Conservation (phyloP, 768 basidiomycete genomes). For the Sarcomyxa edulis region DNA sequence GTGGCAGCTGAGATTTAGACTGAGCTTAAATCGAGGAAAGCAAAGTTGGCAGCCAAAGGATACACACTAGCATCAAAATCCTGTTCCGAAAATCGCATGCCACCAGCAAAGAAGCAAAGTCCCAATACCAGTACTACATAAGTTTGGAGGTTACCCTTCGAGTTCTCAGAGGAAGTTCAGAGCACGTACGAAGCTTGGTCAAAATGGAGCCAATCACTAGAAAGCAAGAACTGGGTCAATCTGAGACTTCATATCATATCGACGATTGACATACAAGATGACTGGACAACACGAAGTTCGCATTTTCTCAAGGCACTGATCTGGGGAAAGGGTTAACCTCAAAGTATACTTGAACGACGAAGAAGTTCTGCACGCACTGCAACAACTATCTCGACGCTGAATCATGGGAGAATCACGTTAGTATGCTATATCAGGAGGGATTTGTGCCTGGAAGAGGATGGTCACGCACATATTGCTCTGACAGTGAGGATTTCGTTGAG, state of each 20-base stretch:
- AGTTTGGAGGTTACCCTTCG: not conserved
- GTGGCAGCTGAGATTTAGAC: conserved; percentile 45
- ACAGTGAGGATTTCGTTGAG: conserved; percentile 5
- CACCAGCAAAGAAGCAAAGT: conserved; percentile 82
- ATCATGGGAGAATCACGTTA: conserved; percentile 2
- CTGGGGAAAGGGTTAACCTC: conserved; percentile 24
- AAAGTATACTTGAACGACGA: not conserved
- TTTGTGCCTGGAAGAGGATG: not conserved
- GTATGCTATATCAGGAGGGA: conserved; percentile 6
- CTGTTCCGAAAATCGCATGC: conserved; percentile 71
- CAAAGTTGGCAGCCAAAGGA: not conserved
- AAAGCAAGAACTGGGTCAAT: conserved; percentile 3
- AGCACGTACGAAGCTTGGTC: conserved; percentile 57
- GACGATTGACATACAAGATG: conserved; percentile 50
- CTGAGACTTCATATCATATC: too few species aligned
- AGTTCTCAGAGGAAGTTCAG: not conserved
- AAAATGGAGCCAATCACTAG: conserved; percentile 82
- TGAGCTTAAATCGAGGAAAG: not conserved
- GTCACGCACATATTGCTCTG: conserved; percentile 63
- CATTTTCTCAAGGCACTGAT: conserved; percentile 81
- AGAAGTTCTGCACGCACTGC: conserved; percentile 44
- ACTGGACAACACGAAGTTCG: conserved; percentile 76
- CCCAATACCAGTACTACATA: conserved; percentile 73
- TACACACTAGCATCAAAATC: conserved; percentile 65
- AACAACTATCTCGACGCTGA: conserved; percentile 61